Evolutionary conservation across 495 filamentous ascomycete species (phyloP).

Genomic region (Letharia lupina): DNA sequence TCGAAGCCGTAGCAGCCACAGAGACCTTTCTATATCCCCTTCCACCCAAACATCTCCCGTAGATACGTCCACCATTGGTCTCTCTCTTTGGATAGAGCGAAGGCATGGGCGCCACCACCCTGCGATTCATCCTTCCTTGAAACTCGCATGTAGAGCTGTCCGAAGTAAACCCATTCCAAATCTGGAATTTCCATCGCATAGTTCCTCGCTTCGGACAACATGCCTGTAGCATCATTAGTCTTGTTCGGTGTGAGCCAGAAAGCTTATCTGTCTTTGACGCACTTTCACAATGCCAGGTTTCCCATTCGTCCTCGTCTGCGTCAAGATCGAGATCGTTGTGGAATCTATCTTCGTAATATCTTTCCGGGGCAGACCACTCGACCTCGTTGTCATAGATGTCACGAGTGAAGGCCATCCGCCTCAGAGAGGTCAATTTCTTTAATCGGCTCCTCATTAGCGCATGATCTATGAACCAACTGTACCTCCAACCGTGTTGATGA

Average conservation of each 20-base stretch:
- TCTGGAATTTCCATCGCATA: slow-evolving; percentile 2
- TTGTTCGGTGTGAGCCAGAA: background rate
- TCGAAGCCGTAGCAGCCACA: too few relatives aligned
- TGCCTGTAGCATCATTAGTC: background rate
- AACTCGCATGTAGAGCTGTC: slow-evolving; percentile 9
- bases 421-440: slow-evolving; percentile 1
- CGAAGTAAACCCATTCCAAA: slow-evolving; percentile 16
- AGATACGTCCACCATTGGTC: slow-evolving; percentile 9
- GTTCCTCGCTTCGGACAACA: background rate
- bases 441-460: slow-evolving; percentile 6
- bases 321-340: background rate
- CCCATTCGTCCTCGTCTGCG: background rate
- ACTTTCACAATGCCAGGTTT: background rate
- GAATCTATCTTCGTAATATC: background rate
- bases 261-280: background rate
- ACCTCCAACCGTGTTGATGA: background rate
- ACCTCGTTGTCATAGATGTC: slow-evolving; percentile 5
- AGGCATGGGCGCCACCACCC: too few relatives aligned
- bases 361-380: background rate
- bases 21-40: too few relatives aligned
- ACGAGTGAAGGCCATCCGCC: slow-evolving; percentile 14
- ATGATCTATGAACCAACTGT: slow-evolving; percentile 21
- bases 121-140: background rate
- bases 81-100: background rate
- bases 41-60: slow-evolving; percentile 5